These are phyloP conservation scores for Rhizodiscina lignyota DNA, from an alignment of 495 filamentous ascomycete species.

Conservation along the genomic window DNA sequence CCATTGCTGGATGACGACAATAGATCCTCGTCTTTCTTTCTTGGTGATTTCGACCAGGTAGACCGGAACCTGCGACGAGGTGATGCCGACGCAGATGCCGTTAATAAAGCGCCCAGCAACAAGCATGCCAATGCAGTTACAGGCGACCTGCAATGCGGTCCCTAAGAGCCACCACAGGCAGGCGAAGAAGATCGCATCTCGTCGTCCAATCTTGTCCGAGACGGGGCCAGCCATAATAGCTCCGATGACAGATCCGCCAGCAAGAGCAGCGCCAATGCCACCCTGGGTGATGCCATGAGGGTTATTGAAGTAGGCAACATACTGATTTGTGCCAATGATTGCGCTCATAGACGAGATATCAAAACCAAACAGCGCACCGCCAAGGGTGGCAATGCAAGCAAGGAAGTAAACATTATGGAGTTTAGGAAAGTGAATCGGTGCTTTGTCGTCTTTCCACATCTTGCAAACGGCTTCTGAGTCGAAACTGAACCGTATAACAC, in stretches of 20 bases:
- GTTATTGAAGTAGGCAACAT: conserved; percentile 47
- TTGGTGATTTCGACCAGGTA: conserved; percentile 61
- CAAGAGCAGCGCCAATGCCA: conserved; percentile 45
- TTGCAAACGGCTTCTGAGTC: too few relatives aligned
- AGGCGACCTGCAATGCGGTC: conserved; percentile 47
- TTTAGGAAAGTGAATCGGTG: conserved; percentile 31
- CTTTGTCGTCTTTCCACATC: too few relatives aligned
- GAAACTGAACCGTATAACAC: too few relatives aligned
- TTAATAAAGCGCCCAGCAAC: conserved; percentile 58
- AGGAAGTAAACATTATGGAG: conserved; percentile 47
- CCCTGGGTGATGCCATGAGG: conserved; percentile 33
- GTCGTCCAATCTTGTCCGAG: conserved; percentile 49
- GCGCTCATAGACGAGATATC: conserved; percentile 58
- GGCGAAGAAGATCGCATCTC: conserved; percentile 45
- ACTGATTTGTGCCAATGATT: conserved; percentile 53
- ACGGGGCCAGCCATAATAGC: conserved; percentile 46
- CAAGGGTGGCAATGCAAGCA: conserved; percentile 42
- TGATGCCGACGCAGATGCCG: conserved; percentile 57
- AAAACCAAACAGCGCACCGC: conserved; percentile 47
- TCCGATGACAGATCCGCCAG: conserved; percentile 50
- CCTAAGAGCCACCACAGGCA: conserved; percentile 58
- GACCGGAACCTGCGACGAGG: conserved; percentile 66
- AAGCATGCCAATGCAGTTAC: conserved; percentile 41
- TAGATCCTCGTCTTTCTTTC: conserved; percentile 45
- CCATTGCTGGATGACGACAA: conserved; percentile 61